Evolutionary conservation across 495 filamentous ascomycete species (phyloP), one percentile per base, ranked within the genome.

Genomic region (Penicillium parvum): DNA sequence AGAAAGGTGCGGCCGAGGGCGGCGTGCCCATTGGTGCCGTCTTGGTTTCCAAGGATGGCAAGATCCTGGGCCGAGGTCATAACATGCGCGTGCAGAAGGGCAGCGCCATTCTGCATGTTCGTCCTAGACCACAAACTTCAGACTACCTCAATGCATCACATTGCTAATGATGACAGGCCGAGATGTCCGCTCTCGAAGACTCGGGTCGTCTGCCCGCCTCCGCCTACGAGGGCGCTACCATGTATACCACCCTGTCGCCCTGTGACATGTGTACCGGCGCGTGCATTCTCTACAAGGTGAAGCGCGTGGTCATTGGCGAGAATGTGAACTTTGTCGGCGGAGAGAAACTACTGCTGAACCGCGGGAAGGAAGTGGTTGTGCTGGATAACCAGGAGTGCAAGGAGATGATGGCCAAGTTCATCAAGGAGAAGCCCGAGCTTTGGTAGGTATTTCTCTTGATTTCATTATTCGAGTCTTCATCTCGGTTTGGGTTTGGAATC

Each of bases 241-340:
- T 92, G 83, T 92, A 87, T 64, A 92, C 87, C 7, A 91, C 88
- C 2, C 69, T 94, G 4, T 90, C 87, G 10, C 88, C 86, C 1
- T 95, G 88, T 59, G 83, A 90, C 58, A 92, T 92, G 87, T 91
- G 86, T 72, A 84, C 87, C 10, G 87, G 87, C 17, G 87, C 88
- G 3, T 88, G 84, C 52, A 65, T 94, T 32, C 73, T 90, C 40
- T 92, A 89, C 68, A 84, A 85, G 52, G 78, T 95, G 27, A 73
- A 76, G 38, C 81, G 87, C 3, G 86, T 92, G 2, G 86, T 95
- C 23, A 78, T 94, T 66, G 88, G 88, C 6, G 88, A 95, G 69
- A 89, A 90, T 57, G 74, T 76, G 55, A 91, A 76, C 32, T 90
- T 89, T 46, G 53, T 87, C 3, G 86, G 86, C 29, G 86, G 85